Evolutionary conservation across 805 yeast genomes (phyloP).

Genomic region (Suhomyces faveliae): DNA sequence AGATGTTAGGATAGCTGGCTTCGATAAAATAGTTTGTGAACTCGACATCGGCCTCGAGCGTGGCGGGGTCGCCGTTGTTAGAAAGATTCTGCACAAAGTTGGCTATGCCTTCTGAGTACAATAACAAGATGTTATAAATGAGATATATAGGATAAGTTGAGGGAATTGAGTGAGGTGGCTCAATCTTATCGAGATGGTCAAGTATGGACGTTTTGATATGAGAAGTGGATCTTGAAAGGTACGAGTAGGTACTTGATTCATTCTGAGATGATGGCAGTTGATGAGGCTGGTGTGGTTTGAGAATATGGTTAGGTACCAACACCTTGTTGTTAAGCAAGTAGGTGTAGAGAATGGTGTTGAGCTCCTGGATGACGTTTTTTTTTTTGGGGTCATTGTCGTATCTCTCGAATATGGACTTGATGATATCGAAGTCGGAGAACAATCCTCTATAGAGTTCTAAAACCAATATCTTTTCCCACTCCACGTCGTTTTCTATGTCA

Average conservation of each 20-base stretch:
- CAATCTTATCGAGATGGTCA: slow-evolving; percentile 77
- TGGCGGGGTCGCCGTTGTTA: slow-evolving; percentile 18
- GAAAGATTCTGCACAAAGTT: slow-evolving; percentile 47
- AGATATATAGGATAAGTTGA: slow-evolving; percentile 58
- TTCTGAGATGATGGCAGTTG: background rate
- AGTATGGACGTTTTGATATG: slow-evolving; percentile 54
- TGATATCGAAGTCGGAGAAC: slow-evolving; percentile 52
- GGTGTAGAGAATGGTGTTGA: slow-evolving; percentile 36
- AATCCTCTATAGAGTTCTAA: slow-evolving; percentile 69
- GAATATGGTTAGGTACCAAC: slow-evolving; percentile 15
- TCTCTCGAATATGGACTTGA: slow-evolving; percentile 52
- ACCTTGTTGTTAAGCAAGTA: slow-evolving; percentile 22
- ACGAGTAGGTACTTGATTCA: background rate
- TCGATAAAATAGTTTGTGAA: slow-evolving; percentile 34
- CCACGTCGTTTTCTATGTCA: slow-evolving; percentile 38
- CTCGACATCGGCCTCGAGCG: slow-evolving; percentile 34
- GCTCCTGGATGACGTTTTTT: slow-evolving; percentile 59
- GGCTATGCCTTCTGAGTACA: slow-evolving; percentile 69
- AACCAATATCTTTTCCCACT: slow-evolving; percentile 74
- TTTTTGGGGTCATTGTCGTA: slow-evolving; percentile 59
- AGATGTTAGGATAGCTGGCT: slow-evolving; percentile 24
- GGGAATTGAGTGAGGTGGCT: slow-evolving; percentile 66
- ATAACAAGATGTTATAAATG: slow-evolving; percentile 50
- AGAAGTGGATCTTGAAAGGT: slow-evolving; percentile 44
- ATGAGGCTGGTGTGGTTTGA: slow-evolving; percentile 19